Evolutionary conservation across 495 filamentous ascomycete genomes (phyloP), one percentile per base, ranked within the genome.

Genomic region (Evernia prunastri): DNA sequence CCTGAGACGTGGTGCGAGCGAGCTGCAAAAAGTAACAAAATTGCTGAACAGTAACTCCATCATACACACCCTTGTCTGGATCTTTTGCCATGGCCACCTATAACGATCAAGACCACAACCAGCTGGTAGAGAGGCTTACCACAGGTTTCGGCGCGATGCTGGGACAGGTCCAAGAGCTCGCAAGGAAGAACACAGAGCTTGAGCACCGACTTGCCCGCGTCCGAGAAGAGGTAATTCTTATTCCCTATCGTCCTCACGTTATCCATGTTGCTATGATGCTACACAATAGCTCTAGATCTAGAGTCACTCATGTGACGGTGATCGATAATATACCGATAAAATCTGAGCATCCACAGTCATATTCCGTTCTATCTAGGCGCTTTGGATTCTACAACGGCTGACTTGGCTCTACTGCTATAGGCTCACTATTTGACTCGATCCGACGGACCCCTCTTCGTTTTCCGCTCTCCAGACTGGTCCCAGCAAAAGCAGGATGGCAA

Each of bases 211-310:
- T 79, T 60, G 69, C 77, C 64, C 72, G 75, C 67, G 72, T 78
- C 18, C 74, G 77, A 60, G 72, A 78, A 63, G 72, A 82, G 80
- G 80, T 83, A 80, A 68, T 68, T 71, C 58, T 42, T 12, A 17
- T 27, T 20, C n/a, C 61, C 59, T 62, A 35, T 61, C 57, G 42
- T 61, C 60, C 56, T 65, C 59, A 57, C 33, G 25, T 27, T 27
- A 45, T 57, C 63, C 60, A 53, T 47, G 59, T 69, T 70, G 78
- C 75, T 78, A 76, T 81, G 80, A 82, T 63, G 81, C 81, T 71
- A 79, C 74, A 79, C 51, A 66, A 78, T 81, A 83, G 81, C 81
- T 83, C 81, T 83, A 83, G 81, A 83, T 83, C 80, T 80, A 75
- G 74, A 82, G 79, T 73, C 75, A 74, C 77, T 65, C 61, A 54